Evolutionary conservation across 2,329 filamentous ascomycete species (phyloP), one percentile per base, ranked within the genome.

Genomic region (Hymenoscyphus fructigenus): DNA sequence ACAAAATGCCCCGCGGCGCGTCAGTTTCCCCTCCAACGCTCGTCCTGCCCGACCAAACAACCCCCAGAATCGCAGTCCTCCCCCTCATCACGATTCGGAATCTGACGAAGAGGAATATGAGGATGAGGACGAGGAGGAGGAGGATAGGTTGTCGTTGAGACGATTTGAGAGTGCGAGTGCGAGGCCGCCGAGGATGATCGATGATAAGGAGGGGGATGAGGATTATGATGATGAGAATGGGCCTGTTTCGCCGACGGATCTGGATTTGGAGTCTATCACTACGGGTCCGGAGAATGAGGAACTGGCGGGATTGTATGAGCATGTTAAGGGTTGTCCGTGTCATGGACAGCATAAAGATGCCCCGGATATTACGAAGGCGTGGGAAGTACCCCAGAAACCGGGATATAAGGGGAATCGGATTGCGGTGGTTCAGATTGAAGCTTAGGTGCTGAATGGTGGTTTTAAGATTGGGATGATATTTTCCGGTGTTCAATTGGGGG

Each of bases 331-430:
- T 14, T 72, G 70, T 63, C 65, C 68, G 1, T 71, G 70, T 66
- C 67, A 70, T 68, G 66, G 65, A 0, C 15, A 61, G 17, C 44
- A 56, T 23, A 36, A 65, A 6, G n/a, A 63, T 34, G 66, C 59
- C 7, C 69, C 67, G 9, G 41, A 32, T 14, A 64, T 68, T 5
- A 61, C 65, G n/a, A 69, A 66, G 47, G 58, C 68, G 1, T 72
- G 70, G 70, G 69, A 70, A 38, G 41, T 72, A n/a, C 70, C 70
- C 15, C 41, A 63, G 55, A 66, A 61, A 41, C 47, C 26, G 12
- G 65, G 61, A 34, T 32, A 62, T 20, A 23, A 34, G 26, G 65
- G 63, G 3, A 47, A 57, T 28, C 59, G 66, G 47, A 44, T 66
- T 55, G 67, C 65, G 5, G 62, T 70, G 32, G 62, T 70, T 32